Base-by-base conservation (phyloP, 1,284 basidiomycete species). In the Bjerkandera adusta region DNA sequence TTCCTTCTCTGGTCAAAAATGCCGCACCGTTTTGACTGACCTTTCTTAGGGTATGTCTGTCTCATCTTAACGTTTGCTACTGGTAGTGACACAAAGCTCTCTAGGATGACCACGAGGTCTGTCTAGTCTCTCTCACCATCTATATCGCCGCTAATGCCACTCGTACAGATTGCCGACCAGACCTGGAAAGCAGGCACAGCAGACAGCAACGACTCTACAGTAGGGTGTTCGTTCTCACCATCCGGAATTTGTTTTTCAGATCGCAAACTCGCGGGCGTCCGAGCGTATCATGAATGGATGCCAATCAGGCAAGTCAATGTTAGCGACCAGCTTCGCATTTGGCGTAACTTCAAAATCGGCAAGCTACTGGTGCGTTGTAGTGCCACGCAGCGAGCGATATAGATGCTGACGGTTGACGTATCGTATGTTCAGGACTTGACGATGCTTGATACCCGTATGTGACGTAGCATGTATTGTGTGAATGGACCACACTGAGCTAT, bases 211-310 rank as follows among this genome's bases (percentile, higher is more conserved):
- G 77, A 85, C 61, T 78, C 79, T 1, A 50, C 69, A 11, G 56
- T 63, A 1, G 81, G 81, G 29, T 81, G 78, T 53, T 59, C 67
- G n/a, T 79, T 77, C 59, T 77, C 77, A 2, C 65, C 75, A 0
- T 79, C 76, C 1, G 76, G 75, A 3, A 72, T 75, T 24, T 79
- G 76, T 55, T 83, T 84, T 66, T 80, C 79, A 4, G 80, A 84
- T 55, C 64, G 83, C 35, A 83, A 83, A 62, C 61, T 80, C 1
- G 77, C 81, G 33, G 82, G 79, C 3, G 75, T 83, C 25, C 71
- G 73, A 24, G 81, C 82, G 0, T 86, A 84, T 59, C 81, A 83
- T 56, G 81, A 84, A 56, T 85, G 82, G 81, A 77, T 85, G 69
- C 83, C 83, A 11, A 81, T 85, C 49, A 71, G 81, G 6, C 81